Percentiles rank a stretch among this genome's conserved stretches.
Conservation (phyloP, 1,284 basidiomycete genomes). For the Ustilago lituana region DNA sequence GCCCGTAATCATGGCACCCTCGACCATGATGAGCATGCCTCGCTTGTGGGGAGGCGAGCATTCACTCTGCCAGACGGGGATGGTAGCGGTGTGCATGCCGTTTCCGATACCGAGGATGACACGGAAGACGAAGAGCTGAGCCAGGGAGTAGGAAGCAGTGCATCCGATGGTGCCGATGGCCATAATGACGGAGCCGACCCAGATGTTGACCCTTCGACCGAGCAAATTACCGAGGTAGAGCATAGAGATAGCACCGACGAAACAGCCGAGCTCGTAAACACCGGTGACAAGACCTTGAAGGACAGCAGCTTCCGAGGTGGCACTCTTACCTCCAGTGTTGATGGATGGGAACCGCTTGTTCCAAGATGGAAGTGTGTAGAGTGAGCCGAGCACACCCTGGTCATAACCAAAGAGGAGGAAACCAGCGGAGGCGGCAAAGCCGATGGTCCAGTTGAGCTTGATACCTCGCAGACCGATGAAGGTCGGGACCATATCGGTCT, state of each 20-base stretch:
- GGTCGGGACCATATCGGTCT: constrained; percentile 49
- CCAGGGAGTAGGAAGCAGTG: constrained; percentile 50
- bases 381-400: constrained; percentile 64
- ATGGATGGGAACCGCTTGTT: constrained; percentile 54
- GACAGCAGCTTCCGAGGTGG: constrained; percentile 42
- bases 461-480: constrained; percentile 54
- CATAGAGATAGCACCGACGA: constrained; percentile 61
- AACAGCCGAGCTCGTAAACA: constrained; percentile 65
- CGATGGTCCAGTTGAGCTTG: constrained; percentile 57
- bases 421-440: constrained; percentile 61
- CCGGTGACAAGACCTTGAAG: constrained; percentile 62
- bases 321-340: constrained; percentile 31
- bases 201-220: constrained; percentile 62
- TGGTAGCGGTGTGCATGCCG: constrained; percentile 66
- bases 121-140: constrained; percentile 60
- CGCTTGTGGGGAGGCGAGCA: constrained; percentile 63
- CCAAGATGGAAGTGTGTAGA: constrained; percentile 61
- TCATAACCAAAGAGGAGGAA: constrained; percentile 65
- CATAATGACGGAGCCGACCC: constrained; percentile 63
- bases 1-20: constrained; percentile 62
- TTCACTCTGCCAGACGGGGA: constrained; percentile 65
- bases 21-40: constrained; percentile 65
- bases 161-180: constrained; percentile 56
- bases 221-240: constrained; percentile 60
- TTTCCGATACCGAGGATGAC: constrained; percentile 64